Evolutionary conservation across 1,139 yeast genomes (phyloP), one percentile per base, ranked within the genome.

Genomic region (Blastobotrys proliferans): DNA sequence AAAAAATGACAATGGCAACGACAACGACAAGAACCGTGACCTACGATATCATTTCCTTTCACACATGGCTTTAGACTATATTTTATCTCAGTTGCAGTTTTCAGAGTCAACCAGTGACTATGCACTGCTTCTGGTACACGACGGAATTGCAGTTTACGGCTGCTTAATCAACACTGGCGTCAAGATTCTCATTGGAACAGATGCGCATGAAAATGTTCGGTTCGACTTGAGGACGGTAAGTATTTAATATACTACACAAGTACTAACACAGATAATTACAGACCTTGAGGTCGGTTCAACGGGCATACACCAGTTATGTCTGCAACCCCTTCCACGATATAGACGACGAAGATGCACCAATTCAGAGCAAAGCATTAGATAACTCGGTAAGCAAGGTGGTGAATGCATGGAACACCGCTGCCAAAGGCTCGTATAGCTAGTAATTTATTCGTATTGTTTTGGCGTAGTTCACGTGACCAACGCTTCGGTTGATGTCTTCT

Each of bases 81-180:
- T 66, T 8, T 53, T 56, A 26, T 52, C 59, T 1, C 62, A 61
- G 38, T 53, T 50, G 31, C 51, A 50, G 25, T 51, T 51, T 20
- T 40, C 56, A 25, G 63, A 52, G 20, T 49, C 52, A 6, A 50
- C 61, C 5, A 48, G 55, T 17, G 67, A 64, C 40, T 61, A 56
- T 35, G 63, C 64, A 0, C 50, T 68, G 32, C 53, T 68, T 32
- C 51, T 67, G 20, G 69, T 67, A 1, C 72, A 68, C 42, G 69
- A 68, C 29, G 70, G 69, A 6, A 56, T 67, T 8, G 70, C 71
- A 0, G 68, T 68, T 3, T 68, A 68, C 44, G 72, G 72, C 2
- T 50, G 60, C 41, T 53, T 67, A 33, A 55, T 69, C 3, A 69
- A 68, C 46, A 69, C 73, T 9, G 60, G 61, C 20, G 61, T 65